Evolutionary conservation across 225 moss, liverwort and hornwort species (phyloP).

Genomic region (Antitrichia curtipendula): DNA sequence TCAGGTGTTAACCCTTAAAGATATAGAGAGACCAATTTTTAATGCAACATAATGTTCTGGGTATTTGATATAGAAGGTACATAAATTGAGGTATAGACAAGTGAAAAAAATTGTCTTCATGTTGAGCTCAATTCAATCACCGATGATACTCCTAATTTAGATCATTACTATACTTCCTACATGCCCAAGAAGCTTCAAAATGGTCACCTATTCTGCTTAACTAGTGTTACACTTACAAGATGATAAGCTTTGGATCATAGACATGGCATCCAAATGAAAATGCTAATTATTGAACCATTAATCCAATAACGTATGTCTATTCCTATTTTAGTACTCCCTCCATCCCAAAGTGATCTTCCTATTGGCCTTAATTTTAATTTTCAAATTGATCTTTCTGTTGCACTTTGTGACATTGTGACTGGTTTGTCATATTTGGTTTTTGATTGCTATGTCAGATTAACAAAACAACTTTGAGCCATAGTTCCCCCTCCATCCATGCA

Average conservation of each 20-base stretch:
- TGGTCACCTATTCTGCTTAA: neutral
- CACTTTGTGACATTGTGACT: too few species aligned
- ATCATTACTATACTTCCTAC: neutral
- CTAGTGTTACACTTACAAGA: neutral
- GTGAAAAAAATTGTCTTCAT: neutral
- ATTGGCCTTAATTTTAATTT: too few species aligned
- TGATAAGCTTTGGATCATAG: neutral
- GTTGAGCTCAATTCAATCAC: neutral
- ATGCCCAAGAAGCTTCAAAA: neutral
- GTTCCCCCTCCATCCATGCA: too few species aligned
- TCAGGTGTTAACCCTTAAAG: neutral
- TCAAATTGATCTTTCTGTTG: too few species aligned
- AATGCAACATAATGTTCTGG: neutral
- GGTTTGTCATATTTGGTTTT: too few species aligned
- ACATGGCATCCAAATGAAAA: neutral
- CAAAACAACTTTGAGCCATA: too few species aligned
- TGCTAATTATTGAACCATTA: neutral
- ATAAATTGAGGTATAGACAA: neutral
- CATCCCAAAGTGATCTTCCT: too few species aligned
- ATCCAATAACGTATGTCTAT: neutral
- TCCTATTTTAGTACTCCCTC: neutral
- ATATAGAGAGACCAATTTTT: accelerated
- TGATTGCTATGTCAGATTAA: too few species aligned
- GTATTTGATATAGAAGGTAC: neutral
- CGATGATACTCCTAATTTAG: neutral